phyloP scores from a whole-genome alignment of 2,329 filamentous ascomycete genomes.

The Colletotrichum karsti region DNA sequence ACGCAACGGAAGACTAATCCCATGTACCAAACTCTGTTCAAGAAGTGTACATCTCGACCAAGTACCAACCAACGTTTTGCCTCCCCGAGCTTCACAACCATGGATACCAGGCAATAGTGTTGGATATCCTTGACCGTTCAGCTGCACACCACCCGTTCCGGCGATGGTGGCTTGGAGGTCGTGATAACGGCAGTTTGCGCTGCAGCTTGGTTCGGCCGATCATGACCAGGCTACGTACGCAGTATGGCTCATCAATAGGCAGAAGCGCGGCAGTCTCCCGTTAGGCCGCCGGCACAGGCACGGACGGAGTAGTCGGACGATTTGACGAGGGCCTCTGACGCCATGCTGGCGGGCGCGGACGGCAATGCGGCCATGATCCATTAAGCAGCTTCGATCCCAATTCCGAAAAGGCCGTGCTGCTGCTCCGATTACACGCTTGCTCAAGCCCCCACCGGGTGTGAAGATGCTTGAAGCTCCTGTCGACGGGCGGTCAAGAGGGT shows the following conservation, averaged over 20 bases:
- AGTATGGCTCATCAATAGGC: slow-evolving; percentile 6
- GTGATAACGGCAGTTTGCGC: slow-evolving; percentile 6
- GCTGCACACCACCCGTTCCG: slow-evolving; percentile 9
- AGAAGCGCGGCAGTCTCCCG: slow-evolving; percentile 19
- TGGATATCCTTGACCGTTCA: background rate
- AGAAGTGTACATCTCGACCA: slow-evolving; percentile 8
- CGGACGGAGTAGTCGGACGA: slow-evolving; percentile 18
- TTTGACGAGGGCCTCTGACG: slow-evolving; percentile 6
- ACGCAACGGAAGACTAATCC: slow-evolving; percentile 6
- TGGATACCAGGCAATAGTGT: background rate
- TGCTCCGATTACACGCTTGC: background rate
- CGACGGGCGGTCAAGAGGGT: background rate
- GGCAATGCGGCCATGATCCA: background rate
- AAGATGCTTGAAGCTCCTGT: background rate
- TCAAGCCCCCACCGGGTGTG: background rate
- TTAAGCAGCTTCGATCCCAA: background rate
- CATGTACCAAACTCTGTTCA: background rate
- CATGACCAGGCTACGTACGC: background rate
- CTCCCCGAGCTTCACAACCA: background rate
- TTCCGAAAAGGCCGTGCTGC: background rate
- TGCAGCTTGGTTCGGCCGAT: slow-evolving; percentile 3
- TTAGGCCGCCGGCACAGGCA: slow-evolving; percentile 10
- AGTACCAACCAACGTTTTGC: background rate
- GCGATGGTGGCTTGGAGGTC: background rate
- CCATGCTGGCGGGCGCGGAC: slow-evolving; percentile 3